phyloP scores from a whole-genome alignment of 1,284 basidiomycete species.

The Farysia itapuensis region DNA sequence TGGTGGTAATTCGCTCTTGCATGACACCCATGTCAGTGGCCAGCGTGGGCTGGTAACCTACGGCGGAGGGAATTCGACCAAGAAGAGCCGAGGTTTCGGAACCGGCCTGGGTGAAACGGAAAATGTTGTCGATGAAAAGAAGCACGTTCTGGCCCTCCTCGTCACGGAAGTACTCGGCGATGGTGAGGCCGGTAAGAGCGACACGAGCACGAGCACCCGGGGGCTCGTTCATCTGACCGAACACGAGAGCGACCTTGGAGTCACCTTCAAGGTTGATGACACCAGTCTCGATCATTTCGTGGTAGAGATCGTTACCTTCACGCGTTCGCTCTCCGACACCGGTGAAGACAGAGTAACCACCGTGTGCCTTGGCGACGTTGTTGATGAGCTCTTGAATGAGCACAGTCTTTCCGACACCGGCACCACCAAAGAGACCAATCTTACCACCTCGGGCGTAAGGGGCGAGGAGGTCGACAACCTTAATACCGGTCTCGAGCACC shows the following conservation, averaged over 20 bases:
- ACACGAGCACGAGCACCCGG: conserved; percentile 99
- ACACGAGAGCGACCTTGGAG: conserved; percentile 99
- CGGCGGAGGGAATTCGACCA: conserved; percentile 99
- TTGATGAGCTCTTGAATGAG: conserved; percentile 99
- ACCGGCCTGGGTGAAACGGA: conserved; percentile 92
- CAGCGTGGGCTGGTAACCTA: conserved; percentile 99
- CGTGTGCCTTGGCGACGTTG: conserved; percentile 99
- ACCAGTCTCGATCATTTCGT: conserved; percentile 99
- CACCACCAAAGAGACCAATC: conserved; percentile 99
- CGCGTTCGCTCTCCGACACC: conserved; percentile 99
- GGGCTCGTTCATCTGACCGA: conserved; percentile 99
- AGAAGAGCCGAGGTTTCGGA: conserved; percentile 99
- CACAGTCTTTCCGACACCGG: conserved; percentile 99
- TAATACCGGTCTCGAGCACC: conserved; percentile 98
- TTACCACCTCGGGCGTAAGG: conserved; percentile 99
- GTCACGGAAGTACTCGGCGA: conserved; percentile 99
- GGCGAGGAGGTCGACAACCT: conserved; percentile 98
- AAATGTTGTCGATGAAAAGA: conserved; percentile 99
- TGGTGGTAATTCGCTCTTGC: conserved; percentile 98
- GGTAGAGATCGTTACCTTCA: conserved; percentile 99
- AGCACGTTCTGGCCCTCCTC: conserved; percentile 99
- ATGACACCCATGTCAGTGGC: conserved; percentile 99
- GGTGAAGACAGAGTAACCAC: conserved; percentile 99
- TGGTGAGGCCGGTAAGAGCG: conserved; percentile 95
- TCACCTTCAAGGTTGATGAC: conserved; percentile 95